Conservation (phyloP, 768 basidiomycete genomes). For the Naganishia onofrii region DNA sequence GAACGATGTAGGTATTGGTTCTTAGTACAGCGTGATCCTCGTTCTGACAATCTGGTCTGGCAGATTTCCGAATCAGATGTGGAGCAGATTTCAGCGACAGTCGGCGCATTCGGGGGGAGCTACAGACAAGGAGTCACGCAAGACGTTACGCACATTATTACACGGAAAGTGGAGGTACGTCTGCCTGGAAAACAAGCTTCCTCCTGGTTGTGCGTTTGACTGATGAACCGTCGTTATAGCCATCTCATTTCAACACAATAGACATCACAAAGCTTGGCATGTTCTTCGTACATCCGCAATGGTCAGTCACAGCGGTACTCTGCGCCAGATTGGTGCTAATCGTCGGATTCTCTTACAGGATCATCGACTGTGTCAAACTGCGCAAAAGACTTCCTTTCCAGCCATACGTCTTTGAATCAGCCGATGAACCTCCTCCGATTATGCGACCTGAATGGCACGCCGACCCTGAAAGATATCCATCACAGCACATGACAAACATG, state of each 20-base stretch:
- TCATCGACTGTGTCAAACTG: slow-evolving; percentile 26
- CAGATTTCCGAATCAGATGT: slow-evolving; percentile 66
- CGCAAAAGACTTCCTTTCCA: slow-evolving; percentile 17
- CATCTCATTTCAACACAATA: slow-evolving; percentile 24
- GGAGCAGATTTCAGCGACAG: slow-evolving; percentile 69
- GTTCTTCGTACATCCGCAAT: slow-evolving; percentile 77
- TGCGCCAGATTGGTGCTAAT: neutral
- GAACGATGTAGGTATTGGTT: slow-evolving; percentile 59
- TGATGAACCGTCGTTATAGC: neutral
- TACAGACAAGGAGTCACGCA: slow-evolving; percentile 72
- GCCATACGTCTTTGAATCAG: slow-evolving; percentile 30
- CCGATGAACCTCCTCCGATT: slow-evolving; percentile 16
- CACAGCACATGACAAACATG: slow-evolving; percentile 21
- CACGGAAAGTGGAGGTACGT: slow-evolving; percentile 47
- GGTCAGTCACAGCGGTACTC: slow-evolving; percentile 56
- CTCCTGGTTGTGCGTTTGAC: too few species aligned
- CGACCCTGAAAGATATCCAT: slow-evolving; percentile 1
- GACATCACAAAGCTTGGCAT: slow-evolving; percentile 52
- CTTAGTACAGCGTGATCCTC: neutral
- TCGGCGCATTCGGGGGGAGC: slow-evolving; percentile 75
- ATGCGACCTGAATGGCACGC: slow-evolving; percentile 7
- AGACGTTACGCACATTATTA: slow-evolving; percentile 87
- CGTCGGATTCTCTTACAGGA: slow-evolving; percentile 1
- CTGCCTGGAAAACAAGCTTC: slow-evolving; percentile 41
- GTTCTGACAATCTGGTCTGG: neutral